Base-by-base conservation (phyloP, 805 yeast genomes). In the Kodamaea fukazawae region DNA sequence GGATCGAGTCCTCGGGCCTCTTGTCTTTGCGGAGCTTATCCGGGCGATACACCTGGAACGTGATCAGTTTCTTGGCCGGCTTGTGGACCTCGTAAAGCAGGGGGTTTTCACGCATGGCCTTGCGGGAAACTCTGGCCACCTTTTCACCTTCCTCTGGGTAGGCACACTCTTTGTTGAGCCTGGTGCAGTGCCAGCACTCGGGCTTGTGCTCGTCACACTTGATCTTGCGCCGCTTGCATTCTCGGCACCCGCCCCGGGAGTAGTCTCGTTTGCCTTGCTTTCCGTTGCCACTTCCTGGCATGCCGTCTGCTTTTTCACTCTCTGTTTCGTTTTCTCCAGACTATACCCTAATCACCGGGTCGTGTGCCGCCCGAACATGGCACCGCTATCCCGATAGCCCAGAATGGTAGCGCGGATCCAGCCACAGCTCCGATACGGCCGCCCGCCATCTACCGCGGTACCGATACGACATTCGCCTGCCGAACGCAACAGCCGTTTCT, bases 151-250 rank as follows among this genome's bases (percentile, higher is more conserved):
- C 54, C 23, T 43, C 45, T 8, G 73, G 71, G 41, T 67, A 67
- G 16, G 51, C 53, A 40, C 73, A 67, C 4, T 34, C 47, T 38
- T 65, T 66, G 20, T 53, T 54, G 20, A 61, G 53, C 25, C 65
- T 47, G 7, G 57, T 47, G 43, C 70, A 64, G 27, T 58, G 65
- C 49, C 57, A 50, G 39, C 71, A 65, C 38, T 35, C 47, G 20
- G 58, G 65, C 41, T 51, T 61, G 27, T 34, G 50, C 46, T 65
- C 71, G 31, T 64, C 67, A 34, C 71, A 65, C 41, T 69, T 69
- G 29, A 69, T 68, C 45, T 69, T 70, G 40, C 71, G 57, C 13
- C 71, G 56, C 45, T 68, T 69, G 45, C 75, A 70, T 38, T 66
- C 71, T 10, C 59, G 47, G 45, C 75, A 70, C 4, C 75, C 75